Conservation (phyloP, 768 basidiomycete species). For the Auricularia sp. region DNA sequence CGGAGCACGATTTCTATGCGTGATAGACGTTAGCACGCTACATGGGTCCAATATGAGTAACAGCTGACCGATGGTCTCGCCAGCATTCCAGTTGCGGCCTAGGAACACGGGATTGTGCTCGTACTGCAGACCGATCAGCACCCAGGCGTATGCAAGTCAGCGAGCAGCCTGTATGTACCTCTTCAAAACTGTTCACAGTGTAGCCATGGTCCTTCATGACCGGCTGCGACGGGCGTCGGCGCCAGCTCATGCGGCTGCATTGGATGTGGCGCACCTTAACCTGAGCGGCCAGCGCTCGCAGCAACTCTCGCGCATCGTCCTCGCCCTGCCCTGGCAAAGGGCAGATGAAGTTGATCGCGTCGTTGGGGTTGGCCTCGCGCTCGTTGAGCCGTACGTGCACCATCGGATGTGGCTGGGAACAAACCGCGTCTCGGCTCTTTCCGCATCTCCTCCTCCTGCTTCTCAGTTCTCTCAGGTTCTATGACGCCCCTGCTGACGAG, state of each 20-base stretch:
- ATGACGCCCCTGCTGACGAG: no score
- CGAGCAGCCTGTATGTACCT: constrained; percentile 35
- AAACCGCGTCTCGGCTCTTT: no score
- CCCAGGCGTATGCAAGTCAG: not conserved
- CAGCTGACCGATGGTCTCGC: constrained; percentile 60
- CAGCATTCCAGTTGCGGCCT: constrained; percentile 77
- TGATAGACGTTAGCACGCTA: constrained; percentile 1
- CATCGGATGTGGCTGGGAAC: constrained; percentile 29
- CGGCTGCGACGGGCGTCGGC: constrained; percentile 23
- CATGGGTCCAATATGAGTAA: constrained; percentile 4
- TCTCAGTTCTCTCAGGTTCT: no score
- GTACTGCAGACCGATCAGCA: constrained; percentile 36
- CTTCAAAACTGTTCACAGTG: constrained; percentile 67
- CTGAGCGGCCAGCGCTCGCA: constrained; percentile 74
- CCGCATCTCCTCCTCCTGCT: constrained; percentile 3
- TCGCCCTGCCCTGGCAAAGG: constrained; percentile 37
- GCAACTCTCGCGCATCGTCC: constrained; percentile 58
- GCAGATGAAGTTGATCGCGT: constrained; percentile 66
- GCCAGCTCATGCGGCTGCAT: not conserved
- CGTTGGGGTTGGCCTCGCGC: constrained; percentile 60
- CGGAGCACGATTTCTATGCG: constrained; percentile 63
- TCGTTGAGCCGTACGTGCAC: constrained; percentile 68
- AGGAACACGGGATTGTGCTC: constrained; percentile 69
- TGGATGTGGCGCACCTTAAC: constrained; percentile 29
- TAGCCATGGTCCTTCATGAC: constrained; percentile 76